phyloP scores from a whole-genome alignment of 148 eudicot species.

The Camellia sinensis region DNA sequence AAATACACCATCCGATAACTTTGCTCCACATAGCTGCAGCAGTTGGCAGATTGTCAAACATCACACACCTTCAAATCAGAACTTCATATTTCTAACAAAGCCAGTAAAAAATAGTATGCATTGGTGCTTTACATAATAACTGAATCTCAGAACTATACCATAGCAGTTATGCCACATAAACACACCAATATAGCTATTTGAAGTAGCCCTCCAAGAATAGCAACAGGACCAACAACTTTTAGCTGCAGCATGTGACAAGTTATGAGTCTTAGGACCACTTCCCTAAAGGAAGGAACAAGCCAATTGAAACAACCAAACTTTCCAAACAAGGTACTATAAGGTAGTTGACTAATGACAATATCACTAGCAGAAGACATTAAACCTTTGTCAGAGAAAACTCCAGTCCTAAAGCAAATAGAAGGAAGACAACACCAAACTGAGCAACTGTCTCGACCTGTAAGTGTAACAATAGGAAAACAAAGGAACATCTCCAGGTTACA shows the following conservation, averaged over 20 bases:
- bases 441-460: constrained; percentile 98
- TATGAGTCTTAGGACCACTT: neutral
- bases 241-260: constrained; percentile 51
- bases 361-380: constrained; percentile 10
- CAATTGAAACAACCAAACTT: neutral
- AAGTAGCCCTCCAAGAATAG: constrained; percentile 94
- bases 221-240: constrained; percentile 93
- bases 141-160: constrained; percentile 46
- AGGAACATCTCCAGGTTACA: constrained; percentile 9
- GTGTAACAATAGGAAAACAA: constrained; percentile 40
- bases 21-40: constrained; percentile 84
- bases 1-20: constrained; percentile 96
- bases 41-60: constrained; percentile 11
- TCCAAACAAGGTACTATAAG: constrained; percentile 6
- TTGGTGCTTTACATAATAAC: constrained; percentile 7
- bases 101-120: neutral
- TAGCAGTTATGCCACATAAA: constrained; percentile 74
- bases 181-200: constrained; percentile 82
- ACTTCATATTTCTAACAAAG: neutral
- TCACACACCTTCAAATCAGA: constrained; percentile 14
- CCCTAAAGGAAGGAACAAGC: neutral
- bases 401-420: constrained; percentile 95
- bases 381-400: constrained; percentile 97
- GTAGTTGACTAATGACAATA: constrained; percentile 12
- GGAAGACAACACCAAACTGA: constrained; percentile 98